Base-by-base conservation (phyloP, 176 grass and related monocot species). In the Eremochloa ophiuroides region DNA sequence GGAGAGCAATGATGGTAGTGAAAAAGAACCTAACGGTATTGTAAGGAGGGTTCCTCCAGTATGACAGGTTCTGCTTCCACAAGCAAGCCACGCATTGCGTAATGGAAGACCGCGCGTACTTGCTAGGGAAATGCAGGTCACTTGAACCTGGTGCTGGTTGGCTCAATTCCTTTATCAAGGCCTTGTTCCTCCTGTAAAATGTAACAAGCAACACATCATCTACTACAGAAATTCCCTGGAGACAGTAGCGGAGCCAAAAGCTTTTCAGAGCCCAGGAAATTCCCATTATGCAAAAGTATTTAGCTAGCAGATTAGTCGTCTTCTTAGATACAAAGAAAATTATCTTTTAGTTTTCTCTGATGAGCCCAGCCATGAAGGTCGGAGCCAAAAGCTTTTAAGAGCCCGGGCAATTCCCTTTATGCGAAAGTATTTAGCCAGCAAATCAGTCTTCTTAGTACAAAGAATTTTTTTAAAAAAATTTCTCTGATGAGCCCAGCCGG, bases 31-130 rank as follows among this genome's bases (percentile, higher is more conserved):
- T 82, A 17, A 94, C 84, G 5, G 92, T 76, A 47, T 89, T 98
- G 72, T 94, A 98, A 71, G 95, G 68, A 79, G 95, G 92, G 62
- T 94, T 98, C 76, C 95, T 87, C 95, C 95, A 98, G 48, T 98
- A 98, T 41, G 95, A 98, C 30, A 89, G 55, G 86, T 76, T 81
- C 39, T 93, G 92, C 61, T 98, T 98, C 95, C 95, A 98, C 39
- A 98, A 65, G 38, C 90, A 93, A 50, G 95, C 95, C 27, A 93
- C 22, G 30, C 90, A 94, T 82, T 98, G 95, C n/a, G 75, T 82
- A 61, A 84, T 15, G 27, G 76, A 89, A 62, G 92, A 81, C 62
- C 82, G 92, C 0, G 95, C 83, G 31, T 89, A 98, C 16, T 89
- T 53, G 29, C 74, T 94, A 51, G 80, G 60, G 70, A 98, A 98